Percentiles rank a stretch among this genome's conserved stretches.
Conservation (phyloP, 495 filamentous ascomycete species). For the Podospora fimiseda region DNA sequence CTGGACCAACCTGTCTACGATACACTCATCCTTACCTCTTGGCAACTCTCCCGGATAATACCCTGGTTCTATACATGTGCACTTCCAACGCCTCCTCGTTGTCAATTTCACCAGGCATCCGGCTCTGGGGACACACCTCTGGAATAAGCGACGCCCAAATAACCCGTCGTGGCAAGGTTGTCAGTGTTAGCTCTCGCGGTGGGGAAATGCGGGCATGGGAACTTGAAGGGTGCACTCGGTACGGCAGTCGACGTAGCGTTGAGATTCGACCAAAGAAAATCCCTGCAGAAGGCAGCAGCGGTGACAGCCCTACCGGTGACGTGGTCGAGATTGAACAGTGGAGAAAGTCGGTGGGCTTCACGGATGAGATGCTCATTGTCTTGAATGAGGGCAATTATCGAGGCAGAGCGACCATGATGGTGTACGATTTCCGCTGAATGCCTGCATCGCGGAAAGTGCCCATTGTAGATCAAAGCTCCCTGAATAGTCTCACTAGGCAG, state of each 20-base stretch:
- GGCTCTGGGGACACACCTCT: constrained; percentile 92
- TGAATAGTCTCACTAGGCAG: too few relatives aligned
- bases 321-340: constrained; percentile 14
- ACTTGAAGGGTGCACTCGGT: constrained; percentile 63
- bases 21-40: constrained; percentile 92
- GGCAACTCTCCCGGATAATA: constrained; percentile 85
- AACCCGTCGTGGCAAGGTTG: constrained; percentile 78
- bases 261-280: constrained; percentile 38
- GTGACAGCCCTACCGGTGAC: background rate
- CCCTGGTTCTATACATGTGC: constrained; percentile 78
- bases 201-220: constrained; percentile 93
- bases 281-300: constrained; percentile 10
- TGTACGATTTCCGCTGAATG: constrained; percentile 82
- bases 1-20: constrained; percentile 65
- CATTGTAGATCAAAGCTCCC: too few relatives aligned
- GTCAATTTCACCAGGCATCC: constrained; percentile 64
- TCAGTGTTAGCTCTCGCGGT: constrained; percentile 75
- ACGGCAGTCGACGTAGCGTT: constrained; percentile 29
- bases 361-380: constrained; percentile 88
- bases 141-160: constrained; percentile 83
- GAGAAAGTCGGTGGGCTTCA: constrained; percentile 75
- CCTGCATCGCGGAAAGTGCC: background rate
- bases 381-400: constrained; percentile 55
- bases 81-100: constrained; percentile 62
- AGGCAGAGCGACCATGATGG: constrained; percentile 51